Evolutionary conservation across 208 protist species (phyloP).

Genomic region (Leishmania aethiopica): DNA sequence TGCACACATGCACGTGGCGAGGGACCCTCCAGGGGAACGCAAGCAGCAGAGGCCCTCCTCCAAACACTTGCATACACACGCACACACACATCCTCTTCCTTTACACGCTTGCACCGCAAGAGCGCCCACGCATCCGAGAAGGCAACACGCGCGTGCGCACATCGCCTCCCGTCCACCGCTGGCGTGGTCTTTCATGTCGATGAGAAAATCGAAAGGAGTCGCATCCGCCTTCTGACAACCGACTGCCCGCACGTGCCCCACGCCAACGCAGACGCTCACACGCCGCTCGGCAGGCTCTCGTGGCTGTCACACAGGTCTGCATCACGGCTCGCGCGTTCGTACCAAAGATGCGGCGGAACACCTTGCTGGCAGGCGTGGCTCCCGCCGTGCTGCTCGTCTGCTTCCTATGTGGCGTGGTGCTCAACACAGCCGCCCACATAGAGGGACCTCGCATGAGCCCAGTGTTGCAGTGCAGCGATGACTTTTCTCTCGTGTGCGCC

Average conservation of each 20-base stretch:
- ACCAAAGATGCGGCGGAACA: not conserved
- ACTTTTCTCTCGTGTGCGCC: conserved; percentile 33
- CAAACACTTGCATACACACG: not conserved
- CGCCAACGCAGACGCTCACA: not conserved
- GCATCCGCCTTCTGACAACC: not conserved
- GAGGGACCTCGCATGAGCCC: conserved; percentile 30
- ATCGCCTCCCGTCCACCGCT: not conserved
- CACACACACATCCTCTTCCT: not conserved
- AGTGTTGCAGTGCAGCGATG: conserved; percentile 34
- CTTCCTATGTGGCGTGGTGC: not conserved
- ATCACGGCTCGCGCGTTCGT: not conserved
- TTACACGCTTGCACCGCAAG: not conserved
- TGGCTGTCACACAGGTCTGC: not conserved
- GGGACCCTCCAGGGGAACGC: not conserved
- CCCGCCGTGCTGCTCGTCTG: not conserved
- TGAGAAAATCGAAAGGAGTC: not conserved
- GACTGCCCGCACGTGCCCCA: too few species aligned
- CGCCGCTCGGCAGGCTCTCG: not conserved
- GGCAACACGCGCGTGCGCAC: not conserved
- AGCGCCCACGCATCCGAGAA: not conserved
- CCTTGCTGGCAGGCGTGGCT: not conserved
- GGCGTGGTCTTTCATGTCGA: not conserved
- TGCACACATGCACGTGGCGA: not conserved
- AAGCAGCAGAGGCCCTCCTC: not conserved
- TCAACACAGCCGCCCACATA: not conserved